Percentiles rank a stretch among this genome's conserved stretches.
phyloP scores from a whole-genome alignment of 2,329 filamentous ascomycete species.

The Cladosporium oxysporum region DNA sequence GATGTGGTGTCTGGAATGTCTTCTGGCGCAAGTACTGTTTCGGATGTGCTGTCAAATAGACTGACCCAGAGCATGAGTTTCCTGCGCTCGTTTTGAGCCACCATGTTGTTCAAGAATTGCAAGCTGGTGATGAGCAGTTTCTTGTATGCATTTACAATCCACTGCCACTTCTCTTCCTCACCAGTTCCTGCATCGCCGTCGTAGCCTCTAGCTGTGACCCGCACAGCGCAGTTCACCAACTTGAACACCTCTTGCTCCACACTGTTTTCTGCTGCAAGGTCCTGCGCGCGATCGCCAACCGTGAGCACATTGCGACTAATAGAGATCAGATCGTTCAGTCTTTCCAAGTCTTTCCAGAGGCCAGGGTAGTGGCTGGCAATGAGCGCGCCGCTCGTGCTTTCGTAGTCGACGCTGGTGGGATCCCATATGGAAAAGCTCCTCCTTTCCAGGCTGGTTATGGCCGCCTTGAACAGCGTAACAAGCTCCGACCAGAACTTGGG shows the following conservation, averaged over 20 bases:
- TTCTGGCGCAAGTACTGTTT: conserved; percentile 33
- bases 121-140: conserved; percentile 65
- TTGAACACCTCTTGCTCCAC: conserved; percentile 64
- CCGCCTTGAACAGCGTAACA: conserved; percentile 58
- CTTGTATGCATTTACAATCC: conserved; percentile 66
- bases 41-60: conserved; percentile 60
- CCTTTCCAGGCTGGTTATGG: conserved; percentile 61
- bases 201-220: conserved; percentile 64
- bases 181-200: conserved; percentile 63
- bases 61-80: conserved; percentile 67
- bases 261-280: conserved; percentile 60
- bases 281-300: conserved; percentile 61
- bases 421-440: conserved; percentile 64
- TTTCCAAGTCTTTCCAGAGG: conserved; percentile 63
- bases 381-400: conserved; percentile 60
- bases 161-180: conserved; percentile 66
- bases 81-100: conserved; percentile 65
- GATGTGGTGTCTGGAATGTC: conserved; percentile 33
- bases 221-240: conserved; percentile 64
- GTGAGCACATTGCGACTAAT: conserved; percentile 65
- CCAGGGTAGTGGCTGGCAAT: conserved; percentile 62
- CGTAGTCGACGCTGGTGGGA: conserved; percentile 57
- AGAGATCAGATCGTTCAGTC: conserved; percentile 62
- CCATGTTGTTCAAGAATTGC: conserved; percentile 68
- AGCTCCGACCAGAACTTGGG: conserved; percentile 62